Evolutionary conservation across 768 basidiomycete genomes (phyloP), one percentile per base, ranked within the genome.

Genomic region (Saitozyma podzolica): DNA sequence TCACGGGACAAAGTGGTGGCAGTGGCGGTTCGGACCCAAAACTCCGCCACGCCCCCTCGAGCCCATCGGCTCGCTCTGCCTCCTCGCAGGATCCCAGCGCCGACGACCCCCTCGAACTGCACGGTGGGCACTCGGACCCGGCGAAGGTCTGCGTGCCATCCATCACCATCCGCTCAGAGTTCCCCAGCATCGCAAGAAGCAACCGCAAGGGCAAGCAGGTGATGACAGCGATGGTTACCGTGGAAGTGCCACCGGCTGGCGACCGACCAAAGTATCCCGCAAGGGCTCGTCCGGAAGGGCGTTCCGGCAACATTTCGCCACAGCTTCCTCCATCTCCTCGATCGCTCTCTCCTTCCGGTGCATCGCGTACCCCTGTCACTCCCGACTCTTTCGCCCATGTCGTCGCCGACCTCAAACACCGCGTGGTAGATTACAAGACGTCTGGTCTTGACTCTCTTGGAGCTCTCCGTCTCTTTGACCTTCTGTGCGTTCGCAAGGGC

Each of bases 391-490:
- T 97, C 80, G 83, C 80, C 29, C 84, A 86, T 45, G 90, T 96
- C 76, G 89, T 92, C 2, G 89, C 90, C 60, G 95, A 98, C 78
- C 85, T 99, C 45, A 84, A 88, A 67, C 87, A 86, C 74, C 87
- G 96, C 45, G 92, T 98, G 69, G 88, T 90, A 59, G 93, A 96
- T 81, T 97, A 94, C 91, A 95, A 95, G 77, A 92, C 91, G 0
- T 93, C 93, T 73, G 89, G 91, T 3, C 83, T 89, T 3, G 89
- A 90, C 56, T 73, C 73, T 37, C 86, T 97, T 29, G 96, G 95
- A 8, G 84, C 87, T 1, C 83, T 96, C 50, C 89, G 90, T 69
- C 91, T 96, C 86, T 96, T 91, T 78, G 95, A 96, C 80, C 83
- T 93, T 51, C 82, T 98, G 37, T 88, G 87, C 54, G 92, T 97